Percentiles rank a stretch among this genome's conserved stretches.
Evolutionary conservation across 306 rosid genomes (phyloP).

Genomic region (Hippophae gyantsensis): DNA sequence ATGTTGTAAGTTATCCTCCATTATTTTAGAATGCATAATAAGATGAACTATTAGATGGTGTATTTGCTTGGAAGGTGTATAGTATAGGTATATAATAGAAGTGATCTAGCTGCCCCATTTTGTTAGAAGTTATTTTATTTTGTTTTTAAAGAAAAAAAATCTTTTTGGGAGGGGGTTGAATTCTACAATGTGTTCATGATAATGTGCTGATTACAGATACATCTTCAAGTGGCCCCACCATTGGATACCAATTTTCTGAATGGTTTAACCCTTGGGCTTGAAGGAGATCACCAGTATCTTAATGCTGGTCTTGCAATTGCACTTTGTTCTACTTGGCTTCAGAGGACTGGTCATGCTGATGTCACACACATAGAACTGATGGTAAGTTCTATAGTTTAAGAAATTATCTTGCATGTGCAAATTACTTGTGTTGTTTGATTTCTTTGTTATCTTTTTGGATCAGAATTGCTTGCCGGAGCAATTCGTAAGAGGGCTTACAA

Average conservation of each 20-base stretch:
- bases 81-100: conserved; percentile 8
- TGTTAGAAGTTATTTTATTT: conserved; percentile 15
- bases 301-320: conserved; percentile 79
- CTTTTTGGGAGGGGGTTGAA: not conserved
- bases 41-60: too few relatives aligned
- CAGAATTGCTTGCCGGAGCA: conserved; percentile 48
- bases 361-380: not conserved
- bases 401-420: not conserved
- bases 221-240: conserved; percentile 40
- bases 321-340: conserved; percentile 75
- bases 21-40: too few relatives aligned
- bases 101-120: conserved; percentile 7
- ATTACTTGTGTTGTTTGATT: conserved; percentile 17
- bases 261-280: conserved; percentile 52
- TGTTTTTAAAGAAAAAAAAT: not conserved
- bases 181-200: not conserved
- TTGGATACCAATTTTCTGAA: conserved; percentile 34
- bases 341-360: conserved; percentile 39
- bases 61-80: not conserved
- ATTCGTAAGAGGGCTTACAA: conserved; percentile 62
- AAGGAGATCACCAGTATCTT: conserved; percentile 61
- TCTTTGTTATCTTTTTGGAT: conserved; percentile 22
- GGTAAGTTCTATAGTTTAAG: conserved; percentile 23
- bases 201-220: conserved; percentile 41
- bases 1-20: too few relatives aligned